A percentile compares a stretch with the other conserved stretches of the same genome.
Evolutionary conservation across 176 grass and related monocot species (phyloP).

Genomic region (Cenchrus americanus): DNA sequence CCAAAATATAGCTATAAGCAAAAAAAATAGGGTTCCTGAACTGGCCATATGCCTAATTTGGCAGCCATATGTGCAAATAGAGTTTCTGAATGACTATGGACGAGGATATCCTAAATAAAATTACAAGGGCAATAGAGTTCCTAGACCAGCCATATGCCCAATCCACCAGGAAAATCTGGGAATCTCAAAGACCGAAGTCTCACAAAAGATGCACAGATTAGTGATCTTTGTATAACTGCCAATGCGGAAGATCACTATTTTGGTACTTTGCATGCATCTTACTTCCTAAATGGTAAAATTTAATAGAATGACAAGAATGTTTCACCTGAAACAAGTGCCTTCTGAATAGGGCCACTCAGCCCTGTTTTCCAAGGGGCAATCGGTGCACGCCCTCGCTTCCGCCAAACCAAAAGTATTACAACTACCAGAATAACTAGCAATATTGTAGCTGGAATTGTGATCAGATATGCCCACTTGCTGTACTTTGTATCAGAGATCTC

Average conservation of each 20-base stretch:
- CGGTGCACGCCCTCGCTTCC: slow-evolving; percentile 44
- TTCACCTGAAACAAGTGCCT: slow-evolving; percentile 84
- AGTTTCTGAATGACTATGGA: background rate
- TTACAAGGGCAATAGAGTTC: background rate
- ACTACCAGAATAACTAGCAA: slow-evolving; percentile 53
- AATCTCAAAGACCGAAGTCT: slow-evolving; percentile 21
- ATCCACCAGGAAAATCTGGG: background rate
- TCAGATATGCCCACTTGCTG: slow-evolving; percentile 59
- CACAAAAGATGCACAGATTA: slow-evolving; percentile 7
- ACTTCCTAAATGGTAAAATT: slow-evolving; percentile 23
- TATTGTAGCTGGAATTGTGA: slow-evolving; percentile 51
- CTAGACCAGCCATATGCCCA: slow-evolving; percentile 7
- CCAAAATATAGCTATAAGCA: slow-evolving; percentile 24
- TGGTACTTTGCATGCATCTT: slow-evolving; percentile 15
- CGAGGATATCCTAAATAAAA: slow-evolving; percentile 14
- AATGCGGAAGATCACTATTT: background rate
- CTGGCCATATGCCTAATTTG: background rate
- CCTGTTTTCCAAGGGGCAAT: slow-evolving; percentile 86
- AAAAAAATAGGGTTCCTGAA: slow-evolving; percentile 1
- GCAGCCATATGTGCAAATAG: background rate
- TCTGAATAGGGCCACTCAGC: slow-evolving; percentile 75
- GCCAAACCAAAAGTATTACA: slow-evolving; percentile 52
- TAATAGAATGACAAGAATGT: background rate
- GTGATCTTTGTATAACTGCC: background rate
- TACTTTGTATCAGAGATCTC: slow-evolving; percentile 38